phyloP scores from a whole-genome alignment of 2,329 filamentous ascomycete genomes.

The Cladosporium sphaerospermum region DNA sequence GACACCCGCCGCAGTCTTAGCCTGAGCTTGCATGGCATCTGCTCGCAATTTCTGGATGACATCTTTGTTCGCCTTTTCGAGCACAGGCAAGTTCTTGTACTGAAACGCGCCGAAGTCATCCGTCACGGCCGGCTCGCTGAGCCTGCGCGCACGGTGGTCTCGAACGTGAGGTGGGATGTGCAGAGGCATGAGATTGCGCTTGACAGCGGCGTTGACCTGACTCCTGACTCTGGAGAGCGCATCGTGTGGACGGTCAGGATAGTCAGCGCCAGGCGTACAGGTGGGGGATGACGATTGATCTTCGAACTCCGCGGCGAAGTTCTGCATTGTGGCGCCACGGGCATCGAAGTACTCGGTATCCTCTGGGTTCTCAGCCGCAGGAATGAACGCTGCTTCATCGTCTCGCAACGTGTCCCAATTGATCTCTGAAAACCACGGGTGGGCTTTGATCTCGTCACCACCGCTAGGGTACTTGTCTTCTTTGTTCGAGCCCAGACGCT shows the following conservation, averaged over 20 bases:
- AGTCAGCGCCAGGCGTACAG: conserved; percentile 64
- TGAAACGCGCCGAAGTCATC: conserved; percentile 96
- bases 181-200: conserved; percentile 86
- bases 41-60: conserved; percentile 93
- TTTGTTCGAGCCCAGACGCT: conserved; percentile 78
- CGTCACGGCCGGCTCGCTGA: conserved; percentile 80
- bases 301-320: conserved; percentile 90
- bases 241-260: conserved; percentile 86
- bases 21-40: conserved; percentile 71
- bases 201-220: conserved; percentile 76
- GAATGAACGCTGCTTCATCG: conserved; percentile 93
- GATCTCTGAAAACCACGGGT: conserved; percentile 80
- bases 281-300: conserved; percentile 74
- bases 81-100: conserved; percentile 93
- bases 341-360: conserved; percentile 98
- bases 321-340: conserved; percentile 82
- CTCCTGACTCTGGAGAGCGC: conserved; percentile 82
- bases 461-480: conserved; percentile 77
- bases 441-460: conserved; percentile 82
- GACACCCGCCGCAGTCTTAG: conserved; percentile 40
- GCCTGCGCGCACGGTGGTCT: conserved; percentile 75
- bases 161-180: conserved; percentile 96
- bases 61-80: conserved; percentile 98
- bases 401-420: conserved; percentile 90
- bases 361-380: conserved; percentile 85